A percentile compares a stretch with the other conserved stretches of the same genome.
These are phyloP conservation scores for Entrophospora sp. DNA, from an alignment of 192 early-diverging fungal species.

Conservation along the genomic window DNA sequence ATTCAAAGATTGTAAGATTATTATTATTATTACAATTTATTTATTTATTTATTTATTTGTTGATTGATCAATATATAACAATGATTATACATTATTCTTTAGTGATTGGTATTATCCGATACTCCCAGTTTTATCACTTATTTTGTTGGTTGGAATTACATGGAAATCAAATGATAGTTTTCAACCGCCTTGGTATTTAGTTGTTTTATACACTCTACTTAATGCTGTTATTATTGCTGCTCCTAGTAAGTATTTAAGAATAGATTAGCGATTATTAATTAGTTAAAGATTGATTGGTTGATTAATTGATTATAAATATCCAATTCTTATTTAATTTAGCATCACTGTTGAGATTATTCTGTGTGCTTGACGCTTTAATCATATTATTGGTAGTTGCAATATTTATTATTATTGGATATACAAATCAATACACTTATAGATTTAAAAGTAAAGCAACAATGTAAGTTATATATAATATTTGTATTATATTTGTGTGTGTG, in stretches of 20 bases:
- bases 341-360: neutral
- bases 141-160: neutral
- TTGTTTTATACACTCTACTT: neutral
- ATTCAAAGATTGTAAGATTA: slow-evolving; percentile 3
- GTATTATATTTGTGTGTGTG: neutral
- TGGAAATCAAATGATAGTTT: slow-evolving; percentile 18
- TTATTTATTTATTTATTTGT: neutral
- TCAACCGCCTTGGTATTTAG: slow-evolving; percentile 14
- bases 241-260: slow-evolving; percentile 4
- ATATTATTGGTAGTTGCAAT: neutral
- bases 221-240: neutral
- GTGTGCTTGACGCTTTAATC: slow-evolving; percentile 2
- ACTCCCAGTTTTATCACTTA: neutral
- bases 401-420: neutral
- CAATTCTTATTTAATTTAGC: neutral
- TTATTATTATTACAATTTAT: neutral
- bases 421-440: neutral
- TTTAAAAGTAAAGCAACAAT: slow-evolving; percentile 5
- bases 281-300: neutral
- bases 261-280: neutral
- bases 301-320: neutral
- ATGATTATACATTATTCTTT: neutral
- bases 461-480: neutral
- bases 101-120: neutral
- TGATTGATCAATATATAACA: neutral